These are phyloP conservation scores for Colletotrichum eleusines DNA, from an alignment of 2,329 filamentous ascomycete species.

Conservation along the genomic window DNA sequence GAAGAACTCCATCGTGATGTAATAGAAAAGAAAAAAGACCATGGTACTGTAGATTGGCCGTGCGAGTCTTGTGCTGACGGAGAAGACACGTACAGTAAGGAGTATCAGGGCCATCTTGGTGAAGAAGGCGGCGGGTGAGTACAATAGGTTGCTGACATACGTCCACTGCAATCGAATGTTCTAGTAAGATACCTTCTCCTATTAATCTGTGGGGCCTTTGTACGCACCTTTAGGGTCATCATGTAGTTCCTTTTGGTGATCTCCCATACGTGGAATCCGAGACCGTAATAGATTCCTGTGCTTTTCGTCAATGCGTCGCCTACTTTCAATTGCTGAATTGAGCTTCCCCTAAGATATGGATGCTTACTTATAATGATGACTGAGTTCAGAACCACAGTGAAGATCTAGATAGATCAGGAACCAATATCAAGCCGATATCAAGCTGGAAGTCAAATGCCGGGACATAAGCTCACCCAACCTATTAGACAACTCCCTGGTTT, in stretches of 20 bases:
- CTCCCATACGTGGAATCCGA: constrained; percentile 35
- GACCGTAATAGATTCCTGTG: constrained; percentile 26
- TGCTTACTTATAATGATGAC: constrained; percentile 31
- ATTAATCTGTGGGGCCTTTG: rapidly evolving
- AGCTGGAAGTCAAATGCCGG: background rate
- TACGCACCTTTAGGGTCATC: constrained; percentile 30
- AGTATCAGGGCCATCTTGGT: constrained; percentile 50
- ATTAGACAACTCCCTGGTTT: constrained; percentile 28
- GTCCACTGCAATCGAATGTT: constrained; percentile 43
- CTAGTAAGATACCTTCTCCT: background rate
- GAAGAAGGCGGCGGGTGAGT: constrained; percentile 48
- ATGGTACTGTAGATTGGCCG: constrained; percentile 47
- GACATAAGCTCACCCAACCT: constrained; percentile 28
- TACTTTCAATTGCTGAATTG: background rate
- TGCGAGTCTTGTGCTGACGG: constrained; percentile 45
- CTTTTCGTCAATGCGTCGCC: background rate
- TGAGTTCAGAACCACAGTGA: constrained; percentile 33
- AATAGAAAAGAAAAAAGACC: constrained; percentile 45
- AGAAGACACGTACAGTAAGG: constrained; percentile 49
- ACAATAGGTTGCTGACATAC: constrained; percentile 46
- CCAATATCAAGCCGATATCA: background rate
- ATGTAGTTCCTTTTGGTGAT: constrained; percentile 18
- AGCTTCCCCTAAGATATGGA: background rate
- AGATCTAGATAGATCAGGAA: constrained; percentile 25
- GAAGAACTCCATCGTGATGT: constrained; percentile 46